Base-by-base conservation (phyloP, 345 rosid species). In the Brassica juncea region DNA sequence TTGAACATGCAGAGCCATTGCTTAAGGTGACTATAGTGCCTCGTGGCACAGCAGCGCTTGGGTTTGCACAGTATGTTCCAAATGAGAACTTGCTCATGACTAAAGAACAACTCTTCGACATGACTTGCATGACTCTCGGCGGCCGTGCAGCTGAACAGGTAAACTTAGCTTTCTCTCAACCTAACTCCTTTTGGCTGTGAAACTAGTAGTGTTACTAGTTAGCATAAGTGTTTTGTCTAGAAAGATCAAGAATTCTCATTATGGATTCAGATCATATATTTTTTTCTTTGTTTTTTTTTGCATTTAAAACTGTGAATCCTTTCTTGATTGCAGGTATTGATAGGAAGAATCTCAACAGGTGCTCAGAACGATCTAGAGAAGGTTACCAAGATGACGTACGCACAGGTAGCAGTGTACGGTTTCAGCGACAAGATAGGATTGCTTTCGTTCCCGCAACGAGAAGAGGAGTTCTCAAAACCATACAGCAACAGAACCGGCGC, bases 341-440 rank as follows among this genome's bases (percentile, higher is more conserved):
- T 91, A 63, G 99, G 98, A 11, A 92, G 86, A 85, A 92, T 94
- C 49, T 92, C 99, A n/a, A 92, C 98, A 0, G 99, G 99, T 39
- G 99, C 98, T 2, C 98, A 92, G 83, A 92, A 94, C 76, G 99
- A 92, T 84, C 83, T 94, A 84, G 98, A 92, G 87, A 94, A 94
- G 84, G 98, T 94, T 64, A 94, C 98, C 9, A 91, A 91, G 83
- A 90, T 91, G 99, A 92, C 96, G 0, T 94, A 94, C 32, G 95
- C 97, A 7, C 99, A 94, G 76, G 98, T 94, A 6, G 98, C 98
- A 0, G 91, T 92, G 10, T 92, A 94, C 70, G 98, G 99, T 47
- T 94, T 94, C 79, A 94, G 99, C 19, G 96, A 92, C 68, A 94
- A 94, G 85, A 94, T 94, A 11, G 98, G 99, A 44, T 89, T 94